Evolutionary conservation across 1,139 yeast genomes (phyloP).

Genomic region (Suhomyces yuchorum): DNA sequence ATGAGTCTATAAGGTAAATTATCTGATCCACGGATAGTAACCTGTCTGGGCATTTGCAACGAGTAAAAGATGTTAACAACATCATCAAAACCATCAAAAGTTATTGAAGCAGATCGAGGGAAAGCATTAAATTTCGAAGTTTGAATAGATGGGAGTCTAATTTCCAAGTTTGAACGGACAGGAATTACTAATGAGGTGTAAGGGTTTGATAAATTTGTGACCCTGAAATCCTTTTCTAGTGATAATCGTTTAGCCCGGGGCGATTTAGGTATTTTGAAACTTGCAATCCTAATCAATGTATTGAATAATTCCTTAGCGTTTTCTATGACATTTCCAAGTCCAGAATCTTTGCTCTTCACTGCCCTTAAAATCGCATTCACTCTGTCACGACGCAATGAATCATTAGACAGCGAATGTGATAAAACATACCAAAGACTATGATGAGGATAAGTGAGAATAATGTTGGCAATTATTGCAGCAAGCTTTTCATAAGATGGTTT

Average conservation of each 20-base stretch:
- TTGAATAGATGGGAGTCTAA: slow-evolving; percentile 57
- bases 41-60: slow-evolving; percentile 82
- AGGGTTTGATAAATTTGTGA: slow-evolving; percentile 54
- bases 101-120: slow-evolving; percentile 52
- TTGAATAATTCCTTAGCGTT: slow-evolving; percentile 39
- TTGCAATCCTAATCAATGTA: slow-evolving; percentile 40
- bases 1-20: slow-evolving; percentile 70
- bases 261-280: slow-evolving; percentile 38
- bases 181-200: slow-evolving; percentile 77
- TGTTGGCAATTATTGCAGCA: slow-evolving; percentile 54
- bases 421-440: slow-evolving; percentile 86
- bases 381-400: slow-evolving; percentile 53
- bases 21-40: slow-evolving; percentile 77
- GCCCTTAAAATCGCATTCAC: slow-evolving; percentile 38
- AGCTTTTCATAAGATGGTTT: slow-evolving; percentile 58
- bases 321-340: slow-evolving; percentile 21
- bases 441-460: slow-evolving; percentile 70
- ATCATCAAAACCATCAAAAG: slow-evolving; percentile 61
- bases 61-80: slow-evolving; percentile 72
- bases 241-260: slow-evolving; percentile 34
- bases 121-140: slow-evolving; percentile 55
- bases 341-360: slow-evolving; percentile 19
- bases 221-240: slow-evolving; percentile 45
- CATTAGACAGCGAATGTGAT: slow-evolving; percentile 73
- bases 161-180: slow-evolving; percentile 70